Base-by-base conservation (phyloP, 1,284 basidiomycete genomes). In the Melampsora abietis-canadensis region DNA sequence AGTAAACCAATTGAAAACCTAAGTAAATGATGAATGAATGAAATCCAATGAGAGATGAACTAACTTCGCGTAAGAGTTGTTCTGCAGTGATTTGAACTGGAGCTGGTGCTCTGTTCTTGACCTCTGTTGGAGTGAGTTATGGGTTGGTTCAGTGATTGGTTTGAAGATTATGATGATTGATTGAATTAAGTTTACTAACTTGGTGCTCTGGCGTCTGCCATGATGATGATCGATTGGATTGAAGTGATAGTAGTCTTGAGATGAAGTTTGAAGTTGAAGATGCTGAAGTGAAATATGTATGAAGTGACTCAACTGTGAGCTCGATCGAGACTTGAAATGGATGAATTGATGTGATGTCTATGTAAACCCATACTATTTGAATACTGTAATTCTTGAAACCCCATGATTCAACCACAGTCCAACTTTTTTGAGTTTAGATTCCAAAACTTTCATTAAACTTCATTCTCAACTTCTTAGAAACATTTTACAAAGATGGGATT, bases 61-160 rank as follows among this genome's bases (percentile, higher is more conserved):
- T 68, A 81, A 90, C 92, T 85, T 98, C 96, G 80, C 96, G 90
- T 17, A 98, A 86, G 59, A 98, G 89, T 84, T 99, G 95, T 84
- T 98, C 95, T 37, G 95, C 92, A 69, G 94, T 96, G 84, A 98
- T 95, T 90, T 94, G 77, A 14, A 40, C 66, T 63, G 67, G 72
- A 31, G 77, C 69, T 62, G 69, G 60, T 60, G 69, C 69, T 62
- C 69, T 72, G 48, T 72, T 72, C 51, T 72, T 72, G 48, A 72
- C 69, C 69, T 72, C 69, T 72, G 51, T 0, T 6, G 6, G 44
- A n/a, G 19, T 34, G 8, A 17, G 7, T 15, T 27, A n/a, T 19
- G 34, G n/a, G n/a, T n/a, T n/a, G n/a, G n/a, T n/a, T n/a, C n/a
- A 37, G 40, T 44, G 19, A 21, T 21, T 60, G 31, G 21, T 30